phyloP scores from a whole-genome alignment of 257 asterid genomes.

The Agastache rugosa region DNA sequence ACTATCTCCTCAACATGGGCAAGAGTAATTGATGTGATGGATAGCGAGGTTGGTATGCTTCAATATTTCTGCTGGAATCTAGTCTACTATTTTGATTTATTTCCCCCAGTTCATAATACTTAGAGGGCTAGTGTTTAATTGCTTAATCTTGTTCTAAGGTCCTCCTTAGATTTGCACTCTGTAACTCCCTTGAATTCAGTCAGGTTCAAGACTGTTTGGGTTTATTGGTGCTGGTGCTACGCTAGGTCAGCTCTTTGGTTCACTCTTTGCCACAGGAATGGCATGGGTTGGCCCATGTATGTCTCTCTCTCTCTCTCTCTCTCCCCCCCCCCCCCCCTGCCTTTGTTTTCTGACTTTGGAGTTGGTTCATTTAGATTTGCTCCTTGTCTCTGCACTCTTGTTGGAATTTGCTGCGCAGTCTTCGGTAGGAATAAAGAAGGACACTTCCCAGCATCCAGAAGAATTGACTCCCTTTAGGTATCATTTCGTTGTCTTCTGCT shows the following conservation, averaged over 20 bases:
- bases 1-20: slow-evolving; percentile 99
- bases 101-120: slow-evolving; percentile 4
- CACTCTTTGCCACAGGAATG: slow-evolving; percentile 90
- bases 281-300: slow-evolving; percentile 99
- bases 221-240: slow-evolving; percentile 99
- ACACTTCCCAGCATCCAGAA: slow-evolving; percentile 59
- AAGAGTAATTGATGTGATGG: slow-evolving; percentile 96
- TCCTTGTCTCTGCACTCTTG: slow-evolving; percentile 89
- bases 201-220: slow-evolving; percentile 99
- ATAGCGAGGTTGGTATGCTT: slow-evolving; percentile 76
- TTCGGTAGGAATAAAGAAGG: slow-evolving; percentile 75
- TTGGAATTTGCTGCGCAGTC: slow-evolving; percentile 95
- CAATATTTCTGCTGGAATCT: slow-evolving; percentile 31
- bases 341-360: slow-evolving; percentile 32
- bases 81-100: slow-evolving; percentile 11
- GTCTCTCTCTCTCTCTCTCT: slow-evolving; percentile 39
- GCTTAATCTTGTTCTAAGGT: slow-evolving; percentile 27
- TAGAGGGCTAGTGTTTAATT: slow-evolving; percentile 20
- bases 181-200: slow-evolving; percentile 72
- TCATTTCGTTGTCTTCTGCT: slow-evolving; percentile 32
- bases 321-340: not conserved
- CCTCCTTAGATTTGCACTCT: slow-evolving; percentile 38
- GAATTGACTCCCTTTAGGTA: slow-evolving; percentile 80
- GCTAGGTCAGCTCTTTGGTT: slow-evolving; percentile 96
- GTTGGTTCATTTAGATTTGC: slow-evolving; percentile 68